These are phyloP conservation scores for Aspergillus calidoustus DNA, from an alignment of 2,329 filamentous ascomycete genomes.

Conservation along the genomic window DNA sequence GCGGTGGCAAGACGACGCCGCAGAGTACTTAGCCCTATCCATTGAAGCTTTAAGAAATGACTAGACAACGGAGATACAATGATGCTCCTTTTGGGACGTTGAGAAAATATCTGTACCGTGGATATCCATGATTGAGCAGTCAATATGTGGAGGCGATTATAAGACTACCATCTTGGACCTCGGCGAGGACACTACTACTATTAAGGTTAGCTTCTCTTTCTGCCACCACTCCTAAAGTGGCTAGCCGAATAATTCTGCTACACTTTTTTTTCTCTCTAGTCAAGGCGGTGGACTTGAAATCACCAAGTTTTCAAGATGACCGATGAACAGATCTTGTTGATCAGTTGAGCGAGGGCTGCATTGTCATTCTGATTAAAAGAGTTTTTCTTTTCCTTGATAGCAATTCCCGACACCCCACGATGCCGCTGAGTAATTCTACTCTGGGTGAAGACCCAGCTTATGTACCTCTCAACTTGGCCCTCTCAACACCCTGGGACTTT, in stretches of 20 bases:
- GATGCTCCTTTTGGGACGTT: background rate
- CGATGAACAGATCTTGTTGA: background rate
- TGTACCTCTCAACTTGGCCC: slow-evolving; percentile 42
- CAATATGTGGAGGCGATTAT: background rate
- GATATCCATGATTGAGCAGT: background rate
- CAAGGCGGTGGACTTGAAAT: background rate
- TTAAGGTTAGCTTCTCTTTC: background rate
- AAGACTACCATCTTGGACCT: background rate
- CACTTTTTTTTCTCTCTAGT: slow-evolving; percentile 6
- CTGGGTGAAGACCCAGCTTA: background rate
- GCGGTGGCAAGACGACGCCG: too few relatives aligned
- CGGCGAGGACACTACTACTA: background rate
- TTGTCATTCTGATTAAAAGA: background rate
- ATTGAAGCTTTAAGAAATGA: background rate
- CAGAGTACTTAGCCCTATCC: too few relatives aligned
- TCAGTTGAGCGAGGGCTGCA: background rate
- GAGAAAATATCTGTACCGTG: background rate
- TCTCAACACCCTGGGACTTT: slow-evolving; percentile 71
- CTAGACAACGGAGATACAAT: background rate
- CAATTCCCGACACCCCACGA: background rate
- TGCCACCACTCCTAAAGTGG: background rate
- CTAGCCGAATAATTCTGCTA: background rate
- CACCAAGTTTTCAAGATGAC: background rate
- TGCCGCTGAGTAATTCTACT: background rate
- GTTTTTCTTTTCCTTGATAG: background rate